Evolutionary conservation across 2,329 filamentous ascomycete genomes (phyloP).

Genomic region (Aaosphaeria arxii): DNA sequence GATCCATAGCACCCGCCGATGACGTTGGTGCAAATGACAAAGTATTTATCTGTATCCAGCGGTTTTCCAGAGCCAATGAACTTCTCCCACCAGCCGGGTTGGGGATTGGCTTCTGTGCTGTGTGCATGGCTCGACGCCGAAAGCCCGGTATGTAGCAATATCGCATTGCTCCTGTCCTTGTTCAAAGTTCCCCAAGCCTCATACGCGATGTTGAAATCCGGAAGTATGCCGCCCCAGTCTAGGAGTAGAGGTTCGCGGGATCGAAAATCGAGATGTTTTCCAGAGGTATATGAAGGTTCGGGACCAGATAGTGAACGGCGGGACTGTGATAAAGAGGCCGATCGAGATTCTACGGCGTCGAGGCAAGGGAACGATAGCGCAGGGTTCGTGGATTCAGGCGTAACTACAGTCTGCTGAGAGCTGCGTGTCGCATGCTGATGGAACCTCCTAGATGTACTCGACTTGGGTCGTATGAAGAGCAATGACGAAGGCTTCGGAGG

Average conservation of each 20-base stretch:
- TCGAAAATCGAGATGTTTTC: slow-evolving; percentile 75
- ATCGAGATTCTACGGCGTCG: slow-evolving; percentile 41
- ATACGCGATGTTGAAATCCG: slow-evolving; percentile 85
- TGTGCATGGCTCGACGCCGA: slow-evolving; percentile 97
- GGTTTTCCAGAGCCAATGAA: slow-evolving; percentile 88
- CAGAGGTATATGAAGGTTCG: slow-evolving; percentile 91
- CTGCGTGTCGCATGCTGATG: slow-evolving; percentile 26
- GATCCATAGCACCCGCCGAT: slow-evolving; percentile 94
- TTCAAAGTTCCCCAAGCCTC: slow-evolving; percentile 89
- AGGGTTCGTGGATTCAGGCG: slow-evolving; percentile 34
- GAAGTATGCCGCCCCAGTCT: slow-evolving; percentile 93
- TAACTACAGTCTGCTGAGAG: slow-evolving; percentile 18
- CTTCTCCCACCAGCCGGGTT: slow-evolving; percentile 97
- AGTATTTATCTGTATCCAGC: slow-evolving; percentile 87
- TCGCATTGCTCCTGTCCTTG: slow-evolving; percentile 77
- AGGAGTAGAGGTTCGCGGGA: slow-evolving; percentile 73
- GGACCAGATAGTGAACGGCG: slow-evolving; percentile 70
- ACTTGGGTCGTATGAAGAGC: slow-evolving; percentile 15
- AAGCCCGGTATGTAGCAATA: slow-evolving; percentile 88
- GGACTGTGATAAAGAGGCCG: slow-evolving; percentile 62
- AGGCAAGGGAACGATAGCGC: slow-evolving; percentile 42
- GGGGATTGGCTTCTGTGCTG: slow-evolving; percentile 80
- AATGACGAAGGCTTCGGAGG: slow-evolving; percentile 3
- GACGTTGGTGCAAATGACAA: slow-evolving; percentile 94
- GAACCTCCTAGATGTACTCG: slow-evolving; percentile 19